Conservation (phyloP, 257 asterid genomes). For the Lithospermum erythrorhizon region DNA sequence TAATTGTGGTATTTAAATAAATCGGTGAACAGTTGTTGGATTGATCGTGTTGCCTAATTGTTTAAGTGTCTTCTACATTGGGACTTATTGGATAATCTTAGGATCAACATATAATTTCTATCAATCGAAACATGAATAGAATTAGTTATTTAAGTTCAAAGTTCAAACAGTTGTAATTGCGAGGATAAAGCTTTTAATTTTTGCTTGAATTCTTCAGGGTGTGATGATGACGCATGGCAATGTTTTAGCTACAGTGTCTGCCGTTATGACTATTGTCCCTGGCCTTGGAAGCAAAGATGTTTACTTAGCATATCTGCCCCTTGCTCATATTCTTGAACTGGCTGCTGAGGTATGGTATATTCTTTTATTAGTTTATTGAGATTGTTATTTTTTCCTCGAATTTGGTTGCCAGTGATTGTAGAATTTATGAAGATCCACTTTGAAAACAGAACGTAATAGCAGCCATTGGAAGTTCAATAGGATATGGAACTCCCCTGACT, state of each 20-base stretch:
- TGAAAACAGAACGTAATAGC: slow-evolving; percentile 55
- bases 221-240: slow-evolving; percentile 98
- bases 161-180: background rate
- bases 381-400: slow-evolving; percentile 1
- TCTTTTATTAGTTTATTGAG: background rate
- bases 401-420: slow-evolving; percentile 4
- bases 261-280: slow-evolving; percentile 86
- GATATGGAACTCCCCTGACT: slow-evolving; percentile 94
- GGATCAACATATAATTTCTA: too few relatives aligned
- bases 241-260: slow-evolving; percentile 82
- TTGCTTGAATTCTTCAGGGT: slow-evolving; percentile 39
- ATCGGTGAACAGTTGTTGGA: too few relatives aligned
- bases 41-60: too few relatives aligned
- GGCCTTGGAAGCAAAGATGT: slow-evolving; percentile 63
- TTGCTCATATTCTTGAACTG: slow-evolving; percentile 94
- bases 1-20: too few relatives aligned
- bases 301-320: slow-evolving; percentile 87
- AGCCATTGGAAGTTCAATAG: slow-evolving; percentile 82
- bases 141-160: background rate
- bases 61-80: background rate
- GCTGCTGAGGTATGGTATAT: slow-evolving; percentile 77
- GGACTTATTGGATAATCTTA: background rate
- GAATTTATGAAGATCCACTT: slow-evolving; percentile 1
- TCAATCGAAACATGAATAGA: too few relatives aligned
- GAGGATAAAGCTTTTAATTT: background rate